These are phyloP conservation scores for Tuber magnatum DNA, from an alignment of 495 filamentous ascomycete genomes.

Conservation along the genomic window DNA sequence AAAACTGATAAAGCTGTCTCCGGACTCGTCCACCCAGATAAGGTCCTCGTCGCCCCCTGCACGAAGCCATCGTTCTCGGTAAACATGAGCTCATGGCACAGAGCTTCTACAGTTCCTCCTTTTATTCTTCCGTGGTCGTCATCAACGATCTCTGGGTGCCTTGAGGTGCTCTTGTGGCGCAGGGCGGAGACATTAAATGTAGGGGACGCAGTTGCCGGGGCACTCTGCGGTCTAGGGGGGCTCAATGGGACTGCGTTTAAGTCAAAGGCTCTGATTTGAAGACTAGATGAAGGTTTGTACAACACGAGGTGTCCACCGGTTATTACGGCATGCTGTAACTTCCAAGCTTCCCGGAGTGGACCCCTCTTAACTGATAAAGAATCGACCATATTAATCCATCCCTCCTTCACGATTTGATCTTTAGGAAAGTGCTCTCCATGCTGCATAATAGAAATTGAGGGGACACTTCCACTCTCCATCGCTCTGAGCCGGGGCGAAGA, in stretches of 20 bases:
- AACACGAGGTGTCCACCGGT: conserved; percentile 35
- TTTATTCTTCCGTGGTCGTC: conserved; percentile 32
- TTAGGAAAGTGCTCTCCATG: conserved; percentile 28
- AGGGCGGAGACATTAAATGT: conserved; percentile 37
- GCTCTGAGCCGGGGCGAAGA: conserved; percentile 30
- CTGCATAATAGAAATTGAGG: conserved; percentile 40
- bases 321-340: conserved; percentile 40
- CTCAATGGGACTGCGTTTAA: conserved; percentile 28
- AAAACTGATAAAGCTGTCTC: conserved; percentile 39
- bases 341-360: conserved; percentile 38
- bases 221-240: conserved; percentile 39
- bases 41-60: conserved; percentile 33
- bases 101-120: conserved; percentile 40
- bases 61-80: conserved; percentile 35
- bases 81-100: conserved; percentile 42
- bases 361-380: conserved; percentile 38
- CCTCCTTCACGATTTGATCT: conserved; percentile 34
- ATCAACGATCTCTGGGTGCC: conserved; percentile 39
- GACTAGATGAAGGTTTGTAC: conserved; percentile 37
- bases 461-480: conserved; percentile 37
- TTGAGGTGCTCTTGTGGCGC: conserved; percentile 37
- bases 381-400: conserved; percentile 41
- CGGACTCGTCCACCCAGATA: conserved; percentile 40
- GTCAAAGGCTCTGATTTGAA: conserved; percentile 39
- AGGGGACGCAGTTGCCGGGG: conserved; percentile 34